Percentiles rank a stretch among this genome's conserved stretches.
Evolutionary conservation across 371 early-diverging fungal species (phyloP).

Genomic region (Fennellomyces sp.): DNA sequence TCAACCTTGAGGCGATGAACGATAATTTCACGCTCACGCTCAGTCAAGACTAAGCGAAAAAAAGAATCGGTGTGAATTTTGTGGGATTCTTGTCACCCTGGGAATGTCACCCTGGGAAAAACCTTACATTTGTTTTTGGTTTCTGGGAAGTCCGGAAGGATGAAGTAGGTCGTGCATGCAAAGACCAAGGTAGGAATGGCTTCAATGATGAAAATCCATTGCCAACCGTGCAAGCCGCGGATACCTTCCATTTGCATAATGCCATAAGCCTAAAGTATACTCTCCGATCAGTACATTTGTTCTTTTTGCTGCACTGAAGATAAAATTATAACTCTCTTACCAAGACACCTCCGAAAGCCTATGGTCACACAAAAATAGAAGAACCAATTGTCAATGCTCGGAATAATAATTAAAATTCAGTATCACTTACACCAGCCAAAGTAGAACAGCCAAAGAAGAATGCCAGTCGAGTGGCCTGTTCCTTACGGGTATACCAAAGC

Average conservation of each 20-base stretch:
- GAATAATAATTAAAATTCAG: neutral
- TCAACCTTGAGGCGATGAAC: slow-evolving; percentile 58
- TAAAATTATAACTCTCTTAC: slow-evolving; percentile 18
- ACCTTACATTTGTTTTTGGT: slow-evolving; percentile 44
- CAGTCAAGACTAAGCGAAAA: slow-evolving; percentile 44
- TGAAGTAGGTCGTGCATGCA: slow-evolving; percentile 57
- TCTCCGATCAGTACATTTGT: neutral
- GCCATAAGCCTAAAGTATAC: slow-evolving; percentile 50
- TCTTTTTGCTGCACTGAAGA: neutral
- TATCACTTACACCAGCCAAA: slow-evolving; percentile 64
- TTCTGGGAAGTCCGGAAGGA: slow-evolving; percentile 75
- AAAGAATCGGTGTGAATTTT: too few species aligned
- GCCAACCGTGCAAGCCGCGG: slow-evolving; percentile 51
- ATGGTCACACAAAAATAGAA: slow-evolving; percentile 6
- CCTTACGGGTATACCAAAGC: slow-evolving; percentile 57
- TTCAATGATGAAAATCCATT: slow-evolving; percentile 78
- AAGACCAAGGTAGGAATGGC: slow-evolving; percentile 70
- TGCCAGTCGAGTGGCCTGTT: slow-evolving; percentile 74
- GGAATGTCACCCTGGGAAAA: neutral
- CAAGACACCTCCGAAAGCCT: slow-evolving; percentile 58
- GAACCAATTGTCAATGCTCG: slow-evolving; percentile 8
- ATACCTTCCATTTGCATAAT: slow-evolving; percentile 64
- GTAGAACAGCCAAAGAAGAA: slow-evolving; percentile 69
- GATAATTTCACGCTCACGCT: slow-evolving; percentile 62
- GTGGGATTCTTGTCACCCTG: neutral